Evolutionary conservation across 805 yeast species (phyloP).

Genomic region (Komagataella mondaviorum): DNA sequence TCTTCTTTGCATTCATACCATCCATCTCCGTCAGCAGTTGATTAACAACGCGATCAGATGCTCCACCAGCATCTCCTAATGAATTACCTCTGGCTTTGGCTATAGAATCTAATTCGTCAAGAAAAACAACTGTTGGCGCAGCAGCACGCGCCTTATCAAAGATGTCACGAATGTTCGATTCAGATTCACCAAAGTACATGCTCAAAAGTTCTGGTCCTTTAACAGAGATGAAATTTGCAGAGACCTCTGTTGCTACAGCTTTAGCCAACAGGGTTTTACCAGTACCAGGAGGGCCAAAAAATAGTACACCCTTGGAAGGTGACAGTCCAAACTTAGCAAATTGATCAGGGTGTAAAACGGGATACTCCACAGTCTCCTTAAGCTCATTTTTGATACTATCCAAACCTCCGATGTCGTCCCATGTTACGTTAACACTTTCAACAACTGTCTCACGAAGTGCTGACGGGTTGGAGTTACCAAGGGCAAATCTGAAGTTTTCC

Average conservation of each 20-base stretch:
- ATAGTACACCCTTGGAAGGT: conserved; percentile 96
- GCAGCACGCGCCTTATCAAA: conserved; percentile 99
- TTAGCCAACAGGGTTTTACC: conserved; percentile 98
- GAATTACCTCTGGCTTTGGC: conserved; percentile 95
- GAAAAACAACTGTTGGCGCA: conserved; percentile 97
- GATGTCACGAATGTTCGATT: conserved; percentile 93
- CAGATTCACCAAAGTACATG: conserved; percentile 99
- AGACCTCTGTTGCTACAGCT: conserved; percentile 98
- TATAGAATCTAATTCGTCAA: conserved; percentile 96
- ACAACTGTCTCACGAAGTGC: conserved; percentile 99
- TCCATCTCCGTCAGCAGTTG: conserved; percentile 97
- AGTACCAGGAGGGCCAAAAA: conserved; percentile 99
- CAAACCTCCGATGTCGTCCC: conserved; percentile 99
- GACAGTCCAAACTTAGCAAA: conserved; percentile 96
- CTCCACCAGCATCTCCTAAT: conserved; percentile 91
- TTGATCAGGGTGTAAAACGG: conserved; percentile 97
- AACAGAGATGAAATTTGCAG: conserved; percentile 95
- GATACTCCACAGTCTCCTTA: conserved; percentile 98
- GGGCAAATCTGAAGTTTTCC: conserved; percentile 97
- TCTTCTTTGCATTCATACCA: conserved; percentile 99
- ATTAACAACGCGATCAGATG: conserved; percentile 91
- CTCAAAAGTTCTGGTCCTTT: conserved; percentile 94
- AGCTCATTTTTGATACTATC: conserved; percentile 93
- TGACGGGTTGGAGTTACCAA: conserved; percentile 96
- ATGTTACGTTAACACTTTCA: conserved; percentile 94